Base-by-base conservation (phyloP, 1,284 basidiomycete genomes). In the Moesziomyces antarcticus region DNA sequence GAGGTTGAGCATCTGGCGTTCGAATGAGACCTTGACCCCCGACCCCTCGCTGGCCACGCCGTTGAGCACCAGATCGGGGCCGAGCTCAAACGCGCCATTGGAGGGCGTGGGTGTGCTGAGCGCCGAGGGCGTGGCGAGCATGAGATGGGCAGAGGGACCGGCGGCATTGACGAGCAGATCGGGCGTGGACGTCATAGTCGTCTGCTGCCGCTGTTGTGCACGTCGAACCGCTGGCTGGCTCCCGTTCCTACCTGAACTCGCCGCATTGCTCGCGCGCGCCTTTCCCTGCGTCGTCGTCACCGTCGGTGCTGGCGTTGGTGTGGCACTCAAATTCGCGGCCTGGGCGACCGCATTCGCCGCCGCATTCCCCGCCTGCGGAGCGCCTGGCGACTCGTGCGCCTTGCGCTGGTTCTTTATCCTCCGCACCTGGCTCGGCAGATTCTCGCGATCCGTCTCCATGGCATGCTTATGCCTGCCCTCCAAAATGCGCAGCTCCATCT, bases 401-500 rank as follows among this genome's bases (percentile, higher is more conserved):
- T 69, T 73, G 20, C 62, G 44, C 44, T 69, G 51, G 18, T 56
- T 62, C 58, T 69, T 73, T 18, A 73, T 62, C 49, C 66, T 58
- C 13, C 66, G 45, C 8, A 69, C 65, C 24, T 73, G 71, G 37
- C 66, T 69, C 5, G 71, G 71, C 48, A 73, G 48, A 33, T 69
- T 69, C 13, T 61, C 57, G 8, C 71, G 54, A 44, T 73, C 71
- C 14, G 62, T 57, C 56, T 73, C 71, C 71, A 73, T 73, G 56
- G 57, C 58, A 48, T 73, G 71, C 46, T 73, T 73, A 44, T 73
- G 71, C 22, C 71, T 58, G 3, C 71, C 71, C 25, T 73, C 71
- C 14, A 73, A 11, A 35, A 73, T 69, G 5, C 71, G 25, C 50
- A 73, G 55, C 56, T 73, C 71, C 71, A 73, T 73, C 58, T 73